phyloP scores from a whole-genome alignment of 2,329 filamentous ascomycete genomes.

The Xylariaceae sp. region DNA sequence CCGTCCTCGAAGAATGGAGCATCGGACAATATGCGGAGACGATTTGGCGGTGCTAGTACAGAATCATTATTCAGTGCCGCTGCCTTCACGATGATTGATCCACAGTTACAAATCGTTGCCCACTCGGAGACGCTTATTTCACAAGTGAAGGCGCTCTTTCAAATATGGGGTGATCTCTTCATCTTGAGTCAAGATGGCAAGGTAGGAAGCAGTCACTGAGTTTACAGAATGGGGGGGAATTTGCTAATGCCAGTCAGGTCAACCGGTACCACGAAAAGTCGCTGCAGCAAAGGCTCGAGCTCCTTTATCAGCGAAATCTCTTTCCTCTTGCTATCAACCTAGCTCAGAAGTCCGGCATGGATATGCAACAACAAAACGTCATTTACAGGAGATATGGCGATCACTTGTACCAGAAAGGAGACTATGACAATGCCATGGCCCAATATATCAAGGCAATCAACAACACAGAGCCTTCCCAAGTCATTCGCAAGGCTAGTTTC shows the following conservation, averaged over 20 bases:
- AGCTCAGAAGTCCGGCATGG: slow-evolving; percentile 86
- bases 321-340: slow-evolving; percentile 92
- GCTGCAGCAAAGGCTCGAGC: slow-evolving; percentile 88
- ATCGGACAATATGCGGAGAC: slow-evolving; percentile 68
- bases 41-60: slow-evolving; percentile 74
- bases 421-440: slow-evolving; percentile 98
- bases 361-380: slow-evolving; percentile 80
- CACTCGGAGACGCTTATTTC: slow-evolving; percentile 87
- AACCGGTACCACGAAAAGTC: slow-evolving; percentile 90
- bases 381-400: slow-evolving; percentile 96
- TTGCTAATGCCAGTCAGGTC: slow-evolving; percentile 59
- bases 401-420: slow-evolving; percentile 90
- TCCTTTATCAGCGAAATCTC: slow-evolving; percentile 92
- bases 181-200: slow-evolving; percentile 93
- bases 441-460: slow-evolving; percentile 97
- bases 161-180: slow-evolving; percentile 90
- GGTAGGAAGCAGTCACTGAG: slow-evolving; percentile 53
- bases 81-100: slow-evolving; percentile 90
- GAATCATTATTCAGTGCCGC: slow-evolving; percentile 86
- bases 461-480: slow-evolving; percentile 93
- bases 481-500: slow-evolving; percentile 79
- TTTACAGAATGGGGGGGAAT: neutral
- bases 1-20: slow-evolving; percentile 56
- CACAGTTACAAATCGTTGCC: slow-evolving; percentile 86
- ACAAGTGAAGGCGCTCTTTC: slow-evolving; percentile 79